A percentile compares a stretch with the other conserved stretches of the same genome.
These are phyloP conservation scores for Ciborinia camelliae DNA, from an alignment of 2,329 filamentous ascomycete species.

Conservation along the genomic window DNA sequence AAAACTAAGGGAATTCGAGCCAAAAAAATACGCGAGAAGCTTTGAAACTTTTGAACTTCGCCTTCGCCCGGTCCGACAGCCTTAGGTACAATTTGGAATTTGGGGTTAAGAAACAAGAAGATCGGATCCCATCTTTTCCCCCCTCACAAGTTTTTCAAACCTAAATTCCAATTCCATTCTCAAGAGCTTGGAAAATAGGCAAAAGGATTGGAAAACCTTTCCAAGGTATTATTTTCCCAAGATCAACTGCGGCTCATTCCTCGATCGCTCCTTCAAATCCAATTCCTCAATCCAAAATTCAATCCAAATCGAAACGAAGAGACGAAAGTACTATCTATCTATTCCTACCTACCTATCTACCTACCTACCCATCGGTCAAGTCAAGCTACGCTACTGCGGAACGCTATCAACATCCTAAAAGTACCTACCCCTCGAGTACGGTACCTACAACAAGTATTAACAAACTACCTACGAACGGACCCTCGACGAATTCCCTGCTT, in stretches of 20 bases:
- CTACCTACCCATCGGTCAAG: slow-evolving; percentile 8
- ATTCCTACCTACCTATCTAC: neutral
- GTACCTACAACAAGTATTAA: neutral
- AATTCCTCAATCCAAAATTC: too few relatives aligned
- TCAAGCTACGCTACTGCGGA: neutral
- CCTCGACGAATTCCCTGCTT: neutral
- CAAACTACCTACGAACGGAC: neutral
- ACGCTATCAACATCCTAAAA: neutral
- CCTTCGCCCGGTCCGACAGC: neutral
- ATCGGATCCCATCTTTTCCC: neutral
- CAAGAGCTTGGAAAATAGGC: neutral
- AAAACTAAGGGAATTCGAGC: neutral
- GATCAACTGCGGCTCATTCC: slow-evolving; percentile 14
- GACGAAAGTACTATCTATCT: neutral
- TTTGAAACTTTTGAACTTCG: slow-evolving; percentile 7
- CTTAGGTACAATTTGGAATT: neutral
- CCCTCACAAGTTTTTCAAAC: neutral
- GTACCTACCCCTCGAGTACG: neutral
- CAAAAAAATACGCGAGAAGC: slow-evolving; percentile 9
- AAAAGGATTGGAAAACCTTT: neutral
- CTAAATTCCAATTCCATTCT: neutral
- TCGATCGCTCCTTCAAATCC: slow-evolving; percentile 7
- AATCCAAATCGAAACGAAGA: neutral
- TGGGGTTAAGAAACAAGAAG: slow-evolving; percentile 9
- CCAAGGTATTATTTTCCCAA: neutral